Conservation (phyloP, 768 basidiomycete genomes). For the Phlegmacium glaucopus region DNA sequence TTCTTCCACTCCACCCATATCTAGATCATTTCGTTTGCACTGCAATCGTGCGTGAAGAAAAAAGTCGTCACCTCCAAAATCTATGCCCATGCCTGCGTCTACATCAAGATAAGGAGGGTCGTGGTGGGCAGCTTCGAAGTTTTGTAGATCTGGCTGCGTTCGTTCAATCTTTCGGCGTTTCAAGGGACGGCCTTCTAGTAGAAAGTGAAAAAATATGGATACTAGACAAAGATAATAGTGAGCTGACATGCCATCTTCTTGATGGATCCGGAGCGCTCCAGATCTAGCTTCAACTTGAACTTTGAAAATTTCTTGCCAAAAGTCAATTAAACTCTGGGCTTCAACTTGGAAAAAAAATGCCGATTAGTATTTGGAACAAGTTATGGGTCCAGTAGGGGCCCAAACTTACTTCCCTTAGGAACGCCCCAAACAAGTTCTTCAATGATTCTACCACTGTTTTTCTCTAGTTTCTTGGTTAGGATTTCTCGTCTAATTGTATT, state of each 20-base stretch:
- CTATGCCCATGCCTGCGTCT: conserved; percentile 15
- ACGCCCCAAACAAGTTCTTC: conserved; percentile 66
- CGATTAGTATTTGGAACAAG: neutral
- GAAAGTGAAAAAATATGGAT: neutral
- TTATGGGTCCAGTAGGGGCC: neutral
- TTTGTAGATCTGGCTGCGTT: conserved; percentile 6
- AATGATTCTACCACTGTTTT: conserved; percentile 47
- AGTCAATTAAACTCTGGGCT: conserved; percentile 62
- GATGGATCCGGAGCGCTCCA: conserved; percentile 37
- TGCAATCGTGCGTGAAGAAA: too few relatives aligned
- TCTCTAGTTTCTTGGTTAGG: conserved; percentile 52
- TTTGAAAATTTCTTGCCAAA: conserved; percentile 74
- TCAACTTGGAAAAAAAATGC: conserved; percentile 41
- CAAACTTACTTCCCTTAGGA: conserved; percentile 56
- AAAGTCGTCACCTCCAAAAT: conserved; percentile 13
- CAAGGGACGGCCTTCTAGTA: conserved; percentile 33
- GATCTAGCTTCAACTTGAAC: conserved; percentile 65
- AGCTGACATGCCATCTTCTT: conserved; percentile 7
- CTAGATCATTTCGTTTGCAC: too few relatives aligned
- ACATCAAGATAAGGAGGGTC: conserved; percentile 5
- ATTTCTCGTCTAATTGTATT: conserved; percentile 47
- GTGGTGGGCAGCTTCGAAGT: conserved; percentile 4
- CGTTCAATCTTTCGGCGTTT: conserved; percentile 46
- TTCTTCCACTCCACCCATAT: too few relatives aligned
- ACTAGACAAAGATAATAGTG: neutral